Evolutionary conservation across 73 alveolate species (phyloP).

Genomic region (Blepharisma stoltei): DNA sequence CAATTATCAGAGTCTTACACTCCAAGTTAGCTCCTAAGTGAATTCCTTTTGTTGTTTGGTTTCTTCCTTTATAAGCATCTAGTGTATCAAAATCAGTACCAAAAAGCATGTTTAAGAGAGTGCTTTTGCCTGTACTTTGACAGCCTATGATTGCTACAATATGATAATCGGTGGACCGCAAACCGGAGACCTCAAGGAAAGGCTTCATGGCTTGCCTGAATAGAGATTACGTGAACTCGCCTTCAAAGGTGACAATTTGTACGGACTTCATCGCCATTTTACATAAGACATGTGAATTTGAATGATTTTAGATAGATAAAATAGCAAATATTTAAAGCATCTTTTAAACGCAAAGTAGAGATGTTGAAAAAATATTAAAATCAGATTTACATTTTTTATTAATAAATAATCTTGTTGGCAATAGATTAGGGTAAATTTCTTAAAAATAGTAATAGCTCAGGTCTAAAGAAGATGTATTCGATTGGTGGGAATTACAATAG

Average conservation of each 20-base stretch:
- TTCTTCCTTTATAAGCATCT: conserved; percentile 56
- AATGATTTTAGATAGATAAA: too few relatives aligned
- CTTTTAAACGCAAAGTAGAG: too few relatives aligned
- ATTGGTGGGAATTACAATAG: too few relatives aligned
- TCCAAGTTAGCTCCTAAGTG: conserved; percentile 50
- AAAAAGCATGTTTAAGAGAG: conserved; percentile 57
- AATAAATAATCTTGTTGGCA: too few relatives aligned
- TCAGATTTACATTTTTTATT: too few relatives aligned
- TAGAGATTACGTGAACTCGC: conserved; percentile 24
- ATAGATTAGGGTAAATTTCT: too few relatives aligned
- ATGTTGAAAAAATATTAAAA: too few relatives aligned
- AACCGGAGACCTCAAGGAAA: neutral
- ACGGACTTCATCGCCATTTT: conserved; percentile 24
- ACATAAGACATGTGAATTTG: too few relatives aligned
- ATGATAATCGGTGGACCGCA: conserved; percentile 47
- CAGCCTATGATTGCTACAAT: conserved; percentile 66
- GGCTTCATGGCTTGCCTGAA: neutral
- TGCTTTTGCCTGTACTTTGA: conserved; percentile 67
- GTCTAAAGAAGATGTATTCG: too few relatives aligned
- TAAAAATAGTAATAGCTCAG: too few relatives aligned
- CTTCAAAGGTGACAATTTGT: conserved; percentile 26
- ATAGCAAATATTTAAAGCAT: too few relatives aligned
- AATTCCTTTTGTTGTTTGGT: conserved; percentile 67
- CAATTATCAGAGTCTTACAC: conserved; percentile 46
- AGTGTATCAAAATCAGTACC: conserved; percentile 65